Evolutionary conservation across 495 filamentous ascomycete genomes (phyloP).

Genomic region (Staphylotrichum tortipilum): DNA sequence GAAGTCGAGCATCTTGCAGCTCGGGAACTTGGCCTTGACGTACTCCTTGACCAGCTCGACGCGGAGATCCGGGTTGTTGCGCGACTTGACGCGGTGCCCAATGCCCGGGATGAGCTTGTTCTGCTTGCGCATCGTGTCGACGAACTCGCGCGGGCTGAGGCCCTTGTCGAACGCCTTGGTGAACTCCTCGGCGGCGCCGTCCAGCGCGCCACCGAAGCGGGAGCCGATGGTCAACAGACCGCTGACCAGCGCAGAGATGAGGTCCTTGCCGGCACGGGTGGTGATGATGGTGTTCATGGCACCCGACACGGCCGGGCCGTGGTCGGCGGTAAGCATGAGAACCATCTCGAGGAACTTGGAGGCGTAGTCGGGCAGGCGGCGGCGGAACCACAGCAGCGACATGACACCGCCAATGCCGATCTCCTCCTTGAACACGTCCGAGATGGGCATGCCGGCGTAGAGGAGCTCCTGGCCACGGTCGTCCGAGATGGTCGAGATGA

Average conservation of each 20-base stretch:
- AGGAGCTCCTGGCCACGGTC: conserved; percentile 99
- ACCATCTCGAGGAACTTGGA: conserved; percentile 99
- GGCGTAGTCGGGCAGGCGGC: conserved; percentile 89
- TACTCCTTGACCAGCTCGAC: conserved; percentile 99
- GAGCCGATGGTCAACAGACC: conserved; percentile 98
- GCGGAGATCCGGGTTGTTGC: conserved; percentile 98
- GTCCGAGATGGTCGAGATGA: conserved; percentile 99
- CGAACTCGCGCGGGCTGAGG: conserved; percentile 95
- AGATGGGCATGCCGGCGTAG: conserved; percentile 98
- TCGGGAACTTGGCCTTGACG: conserved; percentile 93
- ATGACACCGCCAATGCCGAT: conserved; percentile 99
- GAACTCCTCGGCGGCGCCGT: conserved; percentile 97
- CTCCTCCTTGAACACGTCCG: conserved; percentile 97
- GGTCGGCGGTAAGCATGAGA: conserved; percentile 98
- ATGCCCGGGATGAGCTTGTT: conserved; percentile 99
- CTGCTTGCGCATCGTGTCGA: conserved; percentile 96
- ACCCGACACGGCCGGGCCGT: conserved; percentile 97
- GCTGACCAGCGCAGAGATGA: conserved; percentile 87
- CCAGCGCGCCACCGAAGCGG: conserved; percentile 95
- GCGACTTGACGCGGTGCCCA: conserved; percentile 97
- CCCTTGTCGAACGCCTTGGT: conserved; percentile 97
- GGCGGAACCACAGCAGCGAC: conserved; percentile 99
- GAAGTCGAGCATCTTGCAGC: conserved; percentile 94
- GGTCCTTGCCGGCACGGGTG: conserved; percentile 95
- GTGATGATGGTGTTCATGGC: conserved; percentile 99